Base-by-base conservation (phyloP, 2,329 filamentous ascomycete species). In the Exophiala sideris region DNA sequence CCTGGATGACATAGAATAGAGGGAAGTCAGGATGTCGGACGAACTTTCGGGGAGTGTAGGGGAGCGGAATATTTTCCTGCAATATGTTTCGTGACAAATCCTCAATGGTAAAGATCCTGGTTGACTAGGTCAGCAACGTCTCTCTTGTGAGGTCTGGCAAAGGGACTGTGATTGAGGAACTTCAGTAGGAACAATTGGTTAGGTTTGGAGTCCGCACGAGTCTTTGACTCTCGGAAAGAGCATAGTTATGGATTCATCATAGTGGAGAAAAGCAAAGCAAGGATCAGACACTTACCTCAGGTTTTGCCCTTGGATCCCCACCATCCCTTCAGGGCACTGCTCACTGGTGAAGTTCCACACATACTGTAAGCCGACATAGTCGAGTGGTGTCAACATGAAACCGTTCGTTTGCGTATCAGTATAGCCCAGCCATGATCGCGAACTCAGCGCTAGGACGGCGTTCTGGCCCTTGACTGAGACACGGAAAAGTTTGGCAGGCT, bases 111-210 rank as follows among this genome's bases (percentile, higher is more conserved):
- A 97, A 96, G 57, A 97, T 96, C 64, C 91, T 84, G 57, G 35
- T 18, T 18, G 20, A 42, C 8, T 16, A 16, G 36, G 52, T 61
- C 40, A 58, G 54, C 38, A 5, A 34, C 10, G 9, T 18, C n/a
- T n/a, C 24, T 16, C 2, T 16, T 47, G 46, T 3, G 16, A 29
- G 50, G 9, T 16, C n/a, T 20, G 24, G 34, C 38, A 12, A 16
- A 12, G 29, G 20, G n/a, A 35, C 50, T 12, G 45, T 36, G 11
- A 51, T 39, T 29, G 24, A 29, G 18, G 9, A 4, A 9, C 63
- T 57, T 95, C 91, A 95, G 91, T 85, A 95, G 90, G 90, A 95
- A 95, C 91, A 95, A 95, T 95, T 95, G 89, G 85, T 54, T 54
- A 79, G 72, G 70, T 70, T 71, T 71, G 73, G 68, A 67, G 64